Evolutionary conservation across 805 yeast genomes (phyloP), one percentile per base, ranked within the genome.

Genomic region (Blastobotrys chiropterorum): DNA sequence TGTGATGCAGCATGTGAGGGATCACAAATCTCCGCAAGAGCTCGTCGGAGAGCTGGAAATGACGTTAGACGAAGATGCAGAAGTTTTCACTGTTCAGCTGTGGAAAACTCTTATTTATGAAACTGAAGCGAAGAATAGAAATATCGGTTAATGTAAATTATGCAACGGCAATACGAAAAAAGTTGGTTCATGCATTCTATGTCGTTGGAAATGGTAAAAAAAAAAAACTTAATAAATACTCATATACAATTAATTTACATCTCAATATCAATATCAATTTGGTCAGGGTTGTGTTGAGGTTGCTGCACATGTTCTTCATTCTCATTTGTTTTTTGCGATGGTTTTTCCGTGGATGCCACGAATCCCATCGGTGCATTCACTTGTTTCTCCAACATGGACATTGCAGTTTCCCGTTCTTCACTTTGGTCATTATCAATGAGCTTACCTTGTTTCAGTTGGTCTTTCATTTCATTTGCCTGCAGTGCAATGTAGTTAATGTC

Each of bases 1-100:
- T 51, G 56, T 65, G 14, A 47, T 58, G 22, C 52, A 59, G 3
- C 67, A 64, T 38, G 14, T 67, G 13, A 21, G 47, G 16, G 49
- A 52, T 11, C 63, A 59, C 15, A 59, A 59, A 30, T 44, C 64
- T 5, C 59, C 62, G 2, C 52, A 48, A 30, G 63, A 60, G 14
- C 62, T 68, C 19, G 54, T 57, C 14, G 20, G 53, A n/a, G 68
- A 62, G 44, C 53, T 67, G 46, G 66, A 60, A 46, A 55, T 55
- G 41, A 69, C 76, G 2, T 62, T 75, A 44, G 79, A 75, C 44
- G 78, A 73, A 52, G 77, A 73, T 55, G 76, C 77, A 2, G 64
- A 59, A n/a, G 55, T 52, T 3, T 53, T 66, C 38, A 55, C 55
- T 1, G 48, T 49, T 30, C 57, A 56, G 19, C 43, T 66, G 2